phyloP scores from a whole-genome alignment of 306 rosid species.

The Coriaria nepalensis region DNA sequence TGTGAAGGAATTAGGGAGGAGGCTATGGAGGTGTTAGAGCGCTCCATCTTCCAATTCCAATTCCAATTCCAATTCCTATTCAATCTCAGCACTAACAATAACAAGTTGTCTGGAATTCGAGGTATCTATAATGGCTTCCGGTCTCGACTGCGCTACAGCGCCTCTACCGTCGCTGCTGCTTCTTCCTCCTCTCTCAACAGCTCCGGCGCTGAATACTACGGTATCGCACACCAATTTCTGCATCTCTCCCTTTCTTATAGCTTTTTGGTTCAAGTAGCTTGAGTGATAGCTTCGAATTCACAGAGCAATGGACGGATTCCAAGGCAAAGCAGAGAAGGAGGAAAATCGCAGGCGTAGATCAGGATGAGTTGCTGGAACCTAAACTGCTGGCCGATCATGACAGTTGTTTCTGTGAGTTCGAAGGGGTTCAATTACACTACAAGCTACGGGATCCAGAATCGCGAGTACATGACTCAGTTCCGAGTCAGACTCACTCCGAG shows the following conservation, averaged over 20 bases:
- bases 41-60: conserved; percentile 4
- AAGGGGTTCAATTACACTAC: conserved; percentile 73
- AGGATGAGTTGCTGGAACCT: conserved; percentile 65
- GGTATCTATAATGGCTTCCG: conserved; percentile 9
- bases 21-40: too few relatives aligned
- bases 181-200: conserved; percentile 47
- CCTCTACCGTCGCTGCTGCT: conserved; percentile 22
- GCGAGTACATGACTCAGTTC: conserved; percentile 17
- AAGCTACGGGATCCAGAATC: conserved; percentile 51
- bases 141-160: conserved; percentile 5
- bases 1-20: too few relatives aligned
- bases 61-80: conserved; percentile 18
- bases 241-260: neutral
- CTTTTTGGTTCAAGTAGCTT: neutral
- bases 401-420: conserved; percentile 71
- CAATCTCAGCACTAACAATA: conserved; percentile 4
- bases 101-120: conserved; percentile 12
- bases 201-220: conserved; percentile 49
- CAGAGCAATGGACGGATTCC: conserved; percentile 47
- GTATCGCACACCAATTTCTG: conserved; percentile 14
- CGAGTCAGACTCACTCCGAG: conserved; percentile 19
- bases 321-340: conserved; percentile 35
- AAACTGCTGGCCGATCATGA: conserved; percentile 66
- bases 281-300: conserved; percentile 8
- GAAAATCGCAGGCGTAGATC: conserved; percentile 70